Evolutionary conservation across 2,329 filamentous ascomycete genomes (phyloP), one percentile per base, ranked within the genome.

Genomic region (Colletotrichum graminicola): DNA sequence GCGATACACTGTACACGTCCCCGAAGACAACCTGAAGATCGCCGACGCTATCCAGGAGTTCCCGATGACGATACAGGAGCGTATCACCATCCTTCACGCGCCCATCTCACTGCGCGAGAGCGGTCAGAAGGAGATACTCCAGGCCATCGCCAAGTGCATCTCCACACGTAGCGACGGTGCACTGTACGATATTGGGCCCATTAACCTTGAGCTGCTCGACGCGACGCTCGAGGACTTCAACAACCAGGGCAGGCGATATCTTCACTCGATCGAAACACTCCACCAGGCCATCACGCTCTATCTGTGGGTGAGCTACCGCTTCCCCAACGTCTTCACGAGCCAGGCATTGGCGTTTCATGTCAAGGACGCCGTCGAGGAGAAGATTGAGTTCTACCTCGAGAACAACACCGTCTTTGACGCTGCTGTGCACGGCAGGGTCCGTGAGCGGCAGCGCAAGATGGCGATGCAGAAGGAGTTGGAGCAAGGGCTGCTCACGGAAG

Each of bases 271-370:
- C 26, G 96, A 99, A 79, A 80, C 84, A 3, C 85, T 99, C 21
- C 96, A 99, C 82, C 93, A 93, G 76, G 86, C 90, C 36, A 84
- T 99, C 47, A 94, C 95, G 55, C 84, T 95, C 57, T 99, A 98
- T 78, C 86, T 97, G 2, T 99, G 96, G 96, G 86, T 99, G 21
- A 95, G 93, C 76, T 98, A 95, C 81, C 91, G 95, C 8, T 97
- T 95, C 80, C 86, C 90, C 4, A 93, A 93, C 60, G 87, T 97
- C 62, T 97, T 98, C 80, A 88, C 84, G 7, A 93, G 91, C 74
- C 89, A 95, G 76, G 84, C 85, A 0, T 85, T 97, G 54, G 94
- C 94, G 0, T 92, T 93, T 74, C 91, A 97, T 78, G 89, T 94
- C 60, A 97, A 97, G 78, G 81, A 83, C 8, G 79, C 97, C 61